Base-by-base conservation (phyloP, 164 flowering plant species). In the Tetracentron sinense region DNA sequence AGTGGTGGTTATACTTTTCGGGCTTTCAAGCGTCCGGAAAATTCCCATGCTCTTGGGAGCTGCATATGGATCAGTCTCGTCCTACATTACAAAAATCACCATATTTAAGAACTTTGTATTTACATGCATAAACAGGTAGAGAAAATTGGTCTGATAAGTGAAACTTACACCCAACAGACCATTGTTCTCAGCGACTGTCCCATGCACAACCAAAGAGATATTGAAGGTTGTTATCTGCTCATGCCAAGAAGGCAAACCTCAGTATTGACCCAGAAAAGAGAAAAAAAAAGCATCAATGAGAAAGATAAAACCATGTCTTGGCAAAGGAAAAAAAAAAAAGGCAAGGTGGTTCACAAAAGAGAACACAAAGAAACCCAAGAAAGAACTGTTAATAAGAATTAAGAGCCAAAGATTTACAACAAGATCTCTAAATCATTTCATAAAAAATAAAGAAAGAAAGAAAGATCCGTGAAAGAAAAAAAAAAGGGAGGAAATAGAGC, bases 41-140 rank as follows among this genome's bases (percentile, higher is more conserved):
- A 89, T 82, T 44, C 90, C 92, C 90, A 89, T 78, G 70, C 80
- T 80, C 79, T 77, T 85, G 25, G 96, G 89, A 54, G 82, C 83
- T 6, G 72, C 77, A 71, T 89, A 85, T 0, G 89, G 96, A 78
- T 89, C 89, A 21, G 50, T 21, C n/a, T 62, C 78, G 35, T 60
- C 82, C 92, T 89, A 77, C 38, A 67, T 57, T 7, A 73, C n/a
- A 38, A 67, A 38, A 49, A 60, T 42, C 19, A 17, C 27, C 17
- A 6, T 48, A 2, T 42, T 31, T 46, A 49, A 42, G 42, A 61
- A 46, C 56, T 54, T 33, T 28, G 16, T 12, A 33, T 15, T 52
- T 8, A 29, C 19, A 53, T 48, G 21, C 19, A 12, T 23, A 44
- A 4, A 42, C n/a, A n/a, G n/a, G n/a, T n/a, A n/a, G n/a, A n/a